Conservation (phyloP, 1,139 yeast species). For the Lodderomyces oxycetoniae region DNA sequence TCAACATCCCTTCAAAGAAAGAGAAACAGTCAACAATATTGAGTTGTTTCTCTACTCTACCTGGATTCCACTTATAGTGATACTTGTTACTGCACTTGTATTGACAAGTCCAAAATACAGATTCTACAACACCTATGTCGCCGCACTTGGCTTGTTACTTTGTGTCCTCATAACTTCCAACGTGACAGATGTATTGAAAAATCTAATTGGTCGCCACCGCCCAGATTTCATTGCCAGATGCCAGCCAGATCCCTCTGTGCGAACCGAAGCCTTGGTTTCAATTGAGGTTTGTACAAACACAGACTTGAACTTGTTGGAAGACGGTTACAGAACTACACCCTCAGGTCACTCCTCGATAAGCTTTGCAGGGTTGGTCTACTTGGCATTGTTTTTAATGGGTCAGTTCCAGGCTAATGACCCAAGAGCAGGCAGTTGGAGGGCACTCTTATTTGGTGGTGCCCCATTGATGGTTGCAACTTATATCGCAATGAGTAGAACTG, state of each 20-base stretch:
- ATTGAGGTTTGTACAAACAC: slow-evolving; percentile 59
- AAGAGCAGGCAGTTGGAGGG: slow-evolving; percentile 55
- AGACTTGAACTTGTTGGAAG: slow-evolving; percentile 41
- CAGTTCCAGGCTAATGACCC: slow-evolving; percentile 41
- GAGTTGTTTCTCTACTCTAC: slow-evolving; percentile 36
- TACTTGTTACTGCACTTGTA: slow-evolving; percentile 22
- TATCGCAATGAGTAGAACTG: slow-evolving; percentile 68
- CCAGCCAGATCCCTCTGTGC: slow-evolving; percentile 48
- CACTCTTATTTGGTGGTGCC: slow-evolving; percentile 24
- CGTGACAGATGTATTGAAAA: slow-evolving; percentile 53
- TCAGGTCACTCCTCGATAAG: slow-evolving; percentile 70
- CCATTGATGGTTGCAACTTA: slow-evolving; percentile 55
- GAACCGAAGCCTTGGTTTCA: slow-evolving; percentile 47
- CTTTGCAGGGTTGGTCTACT: slow-evolving; percentile 61
- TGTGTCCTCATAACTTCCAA: slow-evolving; percentile 40
- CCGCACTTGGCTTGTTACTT: slow-evolving; percentile 37
- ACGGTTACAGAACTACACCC: slow-evolving; percentile 77
- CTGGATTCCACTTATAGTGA: slow-evolving; percentile 32
- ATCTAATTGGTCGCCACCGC: slow-evolving; percentile 69
- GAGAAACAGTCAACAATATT: slow-evolving; percentile 50
- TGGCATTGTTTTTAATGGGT: slow-evolving; percentile 62
- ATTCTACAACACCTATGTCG: slow-evolving; percentile 36
- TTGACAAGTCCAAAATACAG: slow-evolving; percentile 32
- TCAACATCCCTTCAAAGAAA: slow-evolving; percentile 67
- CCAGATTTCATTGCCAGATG: slow-evolving; percentile 79